Base-by-base conservation (phyloP, 2,329 filamentous ascomycete species). In the Pseudodiploospora longispora region DNA sequence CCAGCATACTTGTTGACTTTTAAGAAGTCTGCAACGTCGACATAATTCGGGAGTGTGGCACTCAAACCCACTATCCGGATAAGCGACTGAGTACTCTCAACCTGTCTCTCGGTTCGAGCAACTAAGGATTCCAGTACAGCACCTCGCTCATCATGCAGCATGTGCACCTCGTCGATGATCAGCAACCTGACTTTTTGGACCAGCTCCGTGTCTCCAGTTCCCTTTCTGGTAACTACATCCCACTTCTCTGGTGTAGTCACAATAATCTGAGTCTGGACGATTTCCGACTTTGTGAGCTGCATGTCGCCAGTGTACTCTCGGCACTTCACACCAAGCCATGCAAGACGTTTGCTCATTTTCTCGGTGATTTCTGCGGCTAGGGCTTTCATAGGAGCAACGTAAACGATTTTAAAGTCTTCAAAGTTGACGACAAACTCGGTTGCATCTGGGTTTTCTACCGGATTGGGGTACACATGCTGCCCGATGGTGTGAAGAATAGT, bases 211-310 rank as follows among this genome's bases (percentile, higher is more conserved):
- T 98, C 93, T 10, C 94, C 93, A 1, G 90, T 97, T 45, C 91
- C 94, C 66, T 97, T 98, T 49, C 93, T 78, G 3, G 93, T 98
- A 5, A 98, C 87, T 1, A 98, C 93, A 62, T 98, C 93, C 94
- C 94, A 98, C 66, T 98, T 98, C 67, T 98, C 93, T 32, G 93
- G 93, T 1, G 93, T 98, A 0, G 94, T 98, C 40, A 98, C 93
- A 48, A 99, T 95, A 54, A 99, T 93, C 60, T 98, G 93, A 0
- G 93, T 98, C 51, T 90, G 83, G 10, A 96, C 77, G 49, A 99
- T 95, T 64, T 98, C 94, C 2, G 87, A 78, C 64, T 98, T 98
- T 40, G 91, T 96, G 45, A 99, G 76, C 60, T 98, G 93, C 93
- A 98, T 98, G 62, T 98, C 93, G 58, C 93, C 93, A 39, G 93